Conservation (phyloP, 2,329 filamentous ascomycete species). For the Fusarium coffeatum region DNA sequence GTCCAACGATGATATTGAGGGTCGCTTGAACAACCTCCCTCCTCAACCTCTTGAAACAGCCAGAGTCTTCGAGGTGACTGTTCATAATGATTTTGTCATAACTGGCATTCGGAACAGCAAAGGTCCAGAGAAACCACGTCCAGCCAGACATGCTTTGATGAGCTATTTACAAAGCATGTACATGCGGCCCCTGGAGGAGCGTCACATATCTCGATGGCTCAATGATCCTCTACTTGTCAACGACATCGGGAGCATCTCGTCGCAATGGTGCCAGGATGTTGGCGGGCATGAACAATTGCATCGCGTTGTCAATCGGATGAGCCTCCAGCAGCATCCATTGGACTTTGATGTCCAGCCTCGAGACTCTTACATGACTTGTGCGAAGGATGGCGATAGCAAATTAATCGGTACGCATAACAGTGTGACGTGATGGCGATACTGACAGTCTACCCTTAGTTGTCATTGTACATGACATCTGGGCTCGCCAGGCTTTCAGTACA, state of each 20-base stretch:
- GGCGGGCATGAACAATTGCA: background rate
- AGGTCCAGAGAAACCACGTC: background rate
- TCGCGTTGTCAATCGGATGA: background rate
- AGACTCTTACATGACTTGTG: background rate
- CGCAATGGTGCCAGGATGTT: background rate
- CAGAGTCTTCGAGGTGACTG: background rate
- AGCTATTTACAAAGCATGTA: background rate
- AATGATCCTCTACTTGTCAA: background rate
- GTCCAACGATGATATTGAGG: background rate
- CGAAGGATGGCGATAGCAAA: rapidly evolving
- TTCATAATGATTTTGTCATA: background rate
- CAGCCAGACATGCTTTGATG: background rate
- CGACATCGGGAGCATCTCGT: background rate
- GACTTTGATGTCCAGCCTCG: background rate
- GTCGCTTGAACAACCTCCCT: background rate
- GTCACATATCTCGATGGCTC: background rate
- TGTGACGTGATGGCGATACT: too few relatives aligned
- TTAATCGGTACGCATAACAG: background rate
- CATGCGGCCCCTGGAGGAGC: background rate
- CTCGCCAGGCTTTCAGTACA: rapidly evolving
- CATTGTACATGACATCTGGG: background rate
- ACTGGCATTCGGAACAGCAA: background rate
- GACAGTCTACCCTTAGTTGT: background rate
- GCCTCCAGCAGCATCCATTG: background rate
- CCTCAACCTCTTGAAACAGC: background rate